Percentiles rank a stretch among this genome's conserved stretches.
phyloP scores from a whole-genome alignment of 805 yeast species.

The Cephaloascus fragrans region DNA sequence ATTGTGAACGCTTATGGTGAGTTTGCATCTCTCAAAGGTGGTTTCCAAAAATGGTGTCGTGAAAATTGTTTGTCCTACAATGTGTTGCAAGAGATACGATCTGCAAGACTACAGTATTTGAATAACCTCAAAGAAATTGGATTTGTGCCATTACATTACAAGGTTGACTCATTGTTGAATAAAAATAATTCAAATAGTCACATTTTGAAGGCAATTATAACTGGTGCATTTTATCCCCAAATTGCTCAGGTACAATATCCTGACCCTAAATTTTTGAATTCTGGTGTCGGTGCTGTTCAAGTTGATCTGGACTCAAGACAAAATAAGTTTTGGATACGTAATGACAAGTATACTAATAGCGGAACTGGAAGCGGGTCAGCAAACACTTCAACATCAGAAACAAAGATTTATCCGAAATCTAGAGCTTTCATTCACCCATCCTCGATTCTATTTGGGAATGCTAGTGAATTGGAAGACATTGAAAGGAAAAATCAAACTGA shows the following conservation, averaged over 20 bases:
- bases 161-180: constrained; percentile 25
- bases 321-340: constrained; percentile 65
- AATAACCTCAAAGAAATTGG: constrained; percentile 72
- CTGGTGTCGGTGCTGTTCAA: constrained; percentile 72
- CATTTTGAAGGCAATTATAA: constrained; percentile 55
- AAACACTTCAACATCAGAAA: no score
- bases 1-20: constrained; percentile 47
- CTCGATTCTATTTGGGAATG: constrained; percentile 48
- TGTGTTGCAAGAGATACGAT: constrained; percentile 59
- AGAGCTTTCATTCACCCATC: constrained; percentile 86
- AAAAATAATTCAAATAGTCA: constrained; percentile 39
- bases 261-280: constrained; percentile 61
- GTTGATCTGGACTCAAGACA: constrained; percentile 74
- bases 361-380: constrained; percentile 6
- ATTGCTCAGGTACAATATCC: constrained; percentile 77
- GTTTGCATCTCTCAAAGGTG: constrained; percentile 25
- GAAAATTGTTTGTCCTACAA: constrained; percentile 54
- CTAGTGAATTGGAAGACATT: not conserved
- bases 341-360: constrained; percentile 34
- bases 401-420: constrained; percentile 36
- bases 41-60: constrained; percentile 32
- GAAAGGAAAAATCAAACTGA: no score
- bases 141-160: constrained; percentile 51
- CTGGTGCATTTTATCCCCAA: constrained; percentile 80
- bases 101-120: constrained; percentile 61